A percentile compares a stretch with the other conserved stretches of the same genome.
phyloP scores from a whole-genome alignment of 1,284 basidiomycete species.

The Lentinula novae-zelandiae region DNA sequence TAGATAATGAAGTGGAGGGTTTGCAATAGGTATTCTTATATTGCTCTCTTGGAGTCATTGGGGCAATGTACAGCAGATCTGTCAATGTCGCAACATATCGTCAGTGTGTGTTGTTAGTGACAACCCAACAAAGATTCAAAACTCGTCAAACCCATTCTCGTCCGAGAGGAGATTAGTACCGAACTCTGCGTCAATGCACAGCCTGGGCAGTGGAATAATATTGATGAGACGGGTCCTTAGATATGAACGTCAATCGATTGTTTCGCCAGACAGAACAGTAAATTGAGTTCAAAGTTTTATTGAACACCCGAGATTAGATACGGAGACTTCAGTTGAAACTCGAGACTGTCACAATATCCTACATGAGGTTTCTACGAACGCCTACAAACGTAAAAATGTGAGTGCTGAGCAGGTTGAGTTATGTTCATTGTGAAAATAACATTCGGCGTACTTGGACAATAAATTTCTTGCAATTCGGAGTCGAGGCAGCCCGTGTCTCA shows the following conservation, averaged over 20 bases:
- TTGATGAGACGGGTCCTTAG: neutral
- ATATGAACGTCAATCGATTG: neutral
- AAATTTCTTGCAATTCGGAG: neutral
- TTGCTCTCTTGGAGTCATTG: neutral
- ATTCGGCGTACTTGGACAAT: neutral
- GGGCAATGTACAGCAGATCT: neutral
- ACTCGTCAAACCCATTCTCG: neutral
- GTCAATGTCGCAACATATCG: neutral
- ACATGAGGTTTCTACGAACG: neutral
- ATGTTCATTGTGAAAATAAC: neutral
- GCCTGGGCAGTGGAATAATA: neutral
- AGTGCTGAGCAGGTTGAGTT: neutral
- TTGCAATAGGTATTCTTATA: neutral
- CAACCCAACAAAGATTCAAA: constrained; percentile 3
- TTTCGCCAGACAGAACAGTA: neutral
- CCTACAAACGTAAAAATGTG: neutral
- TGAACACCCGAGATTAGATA: neutral
- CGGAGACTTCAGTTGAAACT: neutral
- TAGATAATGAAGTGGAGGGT: neutral
- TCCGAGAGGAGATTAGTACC: neutral
- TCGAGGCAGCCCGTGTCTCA: neutral
- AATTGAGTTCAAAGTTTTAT: neutral
- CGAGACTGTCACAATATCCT: too few relatives aligned
- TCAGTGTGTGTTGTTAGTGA: neutral
- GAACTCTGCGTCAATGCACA: neutral